Base-by-base conservation (phyloP, 306 rosid species). In the Cucumis hystrix region DNA sequence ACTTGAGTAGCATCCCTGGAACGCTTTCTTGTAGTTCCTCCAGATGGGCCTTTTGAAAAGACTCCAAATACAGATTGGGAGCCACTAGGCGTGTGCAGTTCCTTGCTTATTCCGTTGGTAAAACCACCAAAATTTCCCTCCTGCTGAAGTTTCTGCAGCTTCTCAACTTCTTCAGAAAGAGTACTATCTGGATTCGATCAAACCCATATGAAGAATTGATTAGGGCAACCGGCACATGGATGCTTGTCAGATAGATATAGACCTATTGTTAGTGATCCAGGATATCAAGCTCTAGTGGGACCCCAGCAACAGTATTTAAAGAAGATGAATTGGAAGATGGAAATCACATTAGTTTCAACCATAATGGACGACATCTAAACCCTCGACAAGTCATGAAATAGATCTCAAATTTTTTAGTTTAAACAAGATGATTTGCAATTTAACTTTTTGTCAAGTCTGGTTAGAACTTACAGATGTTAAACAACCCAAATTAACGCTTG, bases 141-240 rank as follows among this genome's bases (percentile, higher is more conserved):
- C 77, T 72, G 85, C 28, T 77, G 84, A 43, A 77, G 80, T 85
- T 81, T 87, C 77, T 23, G 84, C 40, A 92, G 81, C 74, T 82
- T 90, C 79, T 80, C 91, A 76, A 90, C 70, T 88, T 95, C 93
- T 84, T 85, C 89, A 66, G 83, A 52, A 79, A 95, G 95, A 51
- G 80, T 83, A 70, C 83, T 87, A 83, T 81, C 97, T 94, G 91
- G 25, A 59, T 77, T 45, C 18, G 28, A 67, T 67, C 8, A 62
- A 76, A 13, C 39, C 35, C 65, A 77, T 41, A 61, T 40, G 60
- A 76, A 60, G 41, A 21, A 71, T 71, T 71, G 16, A 25, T 25
- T 49, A 23, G 37, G 37, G 76, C 16, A 71, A 71, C 8, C 15
- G 20, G 60, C 57, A 69, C 16, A 4, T 25, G 59, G 20, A 72